Percentiles rank a stretch among this genome's conserved stretches.
Conservation (phyloP, 352 stramenopile genomes). For the Globisporangium okanoganense region DNA sequence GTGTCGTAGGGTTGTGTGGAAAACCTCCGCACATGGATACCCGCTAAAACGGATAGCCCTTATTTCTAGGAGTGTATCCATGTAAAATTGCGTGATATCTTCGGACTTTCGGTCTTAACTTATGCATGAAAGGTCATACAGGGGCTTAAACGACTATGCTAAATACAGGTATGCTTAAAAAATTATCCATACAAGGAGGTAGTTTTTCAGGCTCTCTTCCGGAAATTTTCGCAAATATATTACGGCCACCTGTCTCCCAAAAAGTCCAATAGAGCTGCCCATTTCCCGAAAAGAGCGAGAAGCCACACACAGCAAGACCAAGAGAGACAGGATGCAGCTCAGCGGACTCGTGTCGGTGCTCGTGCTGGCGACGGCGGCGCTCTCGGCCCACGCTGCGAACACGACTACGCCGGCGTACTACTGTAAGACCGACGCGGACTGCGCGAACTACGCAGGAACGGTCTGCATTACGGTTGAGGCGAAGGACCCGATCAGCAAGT, state of each 20-base stretch:
- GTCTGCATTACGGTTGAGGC: constrained; percentile 77
- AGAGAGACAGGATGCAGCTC: constrained; percentile 10
- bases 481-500: constrained; percentile 74
- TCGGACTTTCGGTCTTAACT: too few species aligned
- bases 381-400: constrained; percentile 7
- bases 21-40: too few species aligned
- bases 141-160: too few species aligned
- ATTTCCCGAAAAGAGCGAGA: constrained; percentile 2
- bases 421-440: constrained; percentile 72
- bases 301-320: neutral
- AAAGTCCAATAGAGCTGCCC: neutral
- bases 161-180: too few species aligned
- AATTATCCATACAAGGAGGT: too few species aligned
- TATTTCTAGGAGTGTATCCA: too few species aligned
- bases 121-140: too few species aligned
- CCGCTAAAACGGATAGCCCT: too few species aligned
- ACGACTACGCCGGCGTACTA: constrained; percentile 30
- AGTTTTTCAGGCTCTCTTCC: neutral
- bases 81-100: too few species aligned
- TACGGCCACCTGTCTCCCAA: neutral
- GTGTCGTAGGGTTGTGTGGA: too few species aligned
- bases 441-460: constrained; percentile 54
- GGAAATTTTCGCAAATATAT: neutral
- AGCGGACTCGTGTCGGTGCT: constrained; percentile 13
- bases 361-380: constrained; percentile 11